A percentile compares a stretch with the other conserved stretches of the same genome.
Conservation (phyloP, 805 yeast genomes). For the Saturnispora halmiae region DNA sequence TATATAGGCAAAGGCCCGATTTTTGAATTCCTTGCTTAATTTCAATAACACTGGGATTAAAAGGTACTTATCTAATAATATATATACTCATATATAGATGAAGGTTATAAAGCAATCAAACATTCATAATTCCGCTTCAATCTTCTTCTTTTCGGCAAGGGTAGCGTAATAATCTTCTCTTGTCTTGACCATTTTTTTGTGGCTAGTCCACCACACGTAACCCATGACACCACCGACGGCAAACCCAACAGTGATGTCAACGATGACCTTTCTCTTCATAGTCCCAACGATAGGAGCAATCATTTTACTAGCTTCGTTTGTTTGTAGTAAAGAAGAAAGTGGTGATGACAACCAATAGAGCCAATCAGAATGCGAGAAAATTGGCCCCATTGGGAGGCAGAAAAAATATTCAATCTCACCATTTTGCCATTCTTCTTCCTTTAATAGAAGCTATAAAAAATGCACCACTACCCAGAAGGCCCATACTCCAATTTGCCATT, state of each 20-base stretch:
- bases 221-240: constrained; percentile 40
- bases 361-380: constrained; percentile 13
- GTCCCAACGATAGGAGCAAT: constrained; percentile 82
- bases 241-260: constrained; percentile 63
- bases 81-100: too few species aligned
- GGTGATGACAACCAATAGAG: constrained; percentile 1
- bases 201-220: constrained; percentile 76
- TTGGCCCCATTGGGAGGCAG: background rate
- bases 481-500: constrained; percentile 90
- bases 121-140: constrained; percentile 41
- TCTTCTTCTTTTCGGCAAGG: constrained; percentile 64
- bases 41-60: too few species aligned
- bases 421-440: background rate
- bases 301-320: constrained; percentile 59
- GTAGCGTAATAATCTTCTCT: constrained; percentile 83
- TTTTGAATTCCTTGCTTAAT: too few species aligned
- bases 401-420: background rate
- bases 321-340: too few species aligned
- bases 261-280: constrained; percentile 68
- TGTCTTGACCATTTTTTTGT: constrained; percentile 58
- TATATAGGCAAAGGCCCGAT: too few species aligned
- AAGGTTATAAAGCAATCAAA: too few species aligned
- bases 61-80: too few species aligned
- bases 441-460: background rate
- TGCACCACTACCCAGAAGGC: constrained; percentile 56